These are phyloP conservation scores for Penicillium occitanis DNA, from an alignment of 2,329 filamentous ascomycete genomes.

Conservation along the genomic window DNA sequence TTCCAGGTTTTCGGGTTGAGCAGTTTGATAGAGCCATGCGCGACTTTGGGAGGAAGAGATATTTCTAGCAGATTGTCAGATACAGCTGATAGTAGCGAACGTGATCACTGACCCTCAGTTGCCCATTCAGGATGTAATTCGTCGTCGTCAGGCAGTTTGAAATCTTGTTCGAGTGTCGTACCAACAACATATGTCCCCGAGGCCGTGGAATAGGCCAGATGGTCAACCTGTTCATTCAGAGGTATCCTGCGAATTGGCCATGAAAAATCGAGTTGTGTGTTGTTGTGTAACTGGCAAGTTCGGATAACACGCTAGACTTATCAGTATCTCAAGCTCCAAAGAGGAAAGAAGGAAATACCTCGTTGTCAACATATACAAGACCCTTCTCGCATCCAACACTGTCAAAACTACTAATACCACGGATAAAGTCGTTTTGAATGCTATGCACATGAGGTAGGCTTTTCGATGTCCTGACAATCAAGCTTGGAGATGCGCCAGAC, in stretches of 20 bases:
- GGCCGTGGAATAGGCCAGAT: conserved; percentile 72
- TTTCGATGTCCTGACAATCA: conserved; percentile 79
- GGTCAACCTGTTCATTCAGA: conserved; percentile 68
- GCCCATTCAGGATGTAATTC: conserved; percentile 79
- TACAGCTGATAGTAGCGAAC: not conserved
- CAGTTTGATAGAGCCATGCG: conserved; percentile 73
- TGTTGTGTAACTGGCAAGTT: conserved; percentile 68
- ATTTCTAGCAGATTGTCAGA: conserved; percentile 42
- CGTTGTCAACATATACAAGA: conserved; percentile 75
- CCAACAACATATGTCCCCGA: conserved; percentile 75
- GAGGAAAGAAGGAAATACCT: conserved; percentile 34
- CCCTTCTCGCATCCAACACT: conserved; percentile 74
- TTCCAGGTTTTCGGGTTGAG: conserved; percentile 75
- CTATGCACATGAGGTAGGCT: conserved; percentile 73
- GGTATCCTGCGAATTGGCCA: conserved; percentile 72
- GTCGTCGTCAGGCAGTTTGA: conserved; percentile 83
- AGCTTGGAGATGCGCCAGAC: conserved; percentile 73
- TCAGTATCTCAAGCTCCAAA: not conserved
- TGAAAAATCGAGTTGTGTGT: conserved; percentile 71
- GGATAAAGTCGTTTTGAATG: conserved; percentile 66
- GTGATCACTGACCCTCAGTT: conserved; percentile 56
- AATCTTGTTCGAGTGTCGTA: conserved; percentile 66
- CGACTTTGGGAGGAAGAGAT: conserved; percentile 63
- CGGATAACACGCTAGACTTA: conserved; percentile 62
- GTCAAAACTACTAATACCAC: conserved; percentile 73